Conservation (phyloP, 805 yeast genomes). For the Limtongozyma cylindracea region DNA sequence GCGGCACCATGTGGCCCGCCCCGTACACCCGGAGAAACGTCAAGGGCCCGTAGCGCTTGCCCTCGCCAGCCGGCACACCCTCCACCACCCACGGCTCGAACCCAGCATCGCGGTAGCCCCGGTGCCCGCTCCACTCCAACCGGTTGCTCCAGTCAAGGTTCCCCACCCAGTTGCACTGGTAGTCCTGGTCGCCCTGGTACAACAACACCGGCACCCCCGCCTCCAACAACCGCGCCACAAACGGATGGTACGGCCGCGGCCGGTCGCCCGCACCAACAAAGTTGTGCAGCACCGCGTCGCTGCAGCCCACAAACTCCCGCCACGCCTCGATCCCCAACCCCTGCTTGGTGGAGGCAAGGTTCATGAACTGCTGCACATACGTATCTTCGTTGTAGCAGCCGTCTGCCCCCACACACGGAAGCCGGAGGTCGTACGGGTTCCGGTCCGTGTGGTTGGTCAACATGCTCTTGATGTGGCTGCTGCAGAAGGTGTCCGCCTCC, state of each 20-base stretch:
- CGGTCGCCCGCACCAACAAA: slow-evolving; percentile 1
- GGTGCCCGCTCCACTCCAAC: not conserved
- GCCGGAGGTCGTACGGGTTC: slow-evolving; percentile 41
- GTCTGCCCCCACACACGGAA: slow-evolving; percentile 18
- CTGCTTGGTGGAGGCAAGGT: slow-evolving; percentile 23
- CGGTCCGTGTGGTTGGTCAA: slow-evolving; percentile 21
- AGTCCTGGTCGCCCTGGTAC: slow-evolving; percentile 3
- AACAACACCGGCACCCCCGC: slow-evolving; percentile 2
- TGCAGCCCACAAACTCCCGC: slow-evolving; percentile 1
- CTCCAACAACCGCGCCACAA: slow-evolving; percentile 2
- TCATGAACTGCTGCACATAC: slow-evolving; percentile 24
- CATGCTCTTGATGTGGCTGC: slow-evolving; percentile 4
- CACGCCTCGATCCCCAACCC: slow-evolving; percentile 31
- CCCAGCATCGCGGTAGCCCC: no score
- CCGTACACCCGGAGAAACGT: slow-evolving; percentile 51
- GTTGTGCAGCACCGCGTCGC: not conserved
- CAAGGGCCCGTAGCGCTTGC: slow-evolving; percentile 35
- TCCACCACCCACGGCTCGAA: not conserved
- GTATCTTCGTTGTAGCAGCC: slow-evolving; percentile 27
- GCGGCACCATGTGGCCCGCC: slow-evolving; percentile 89
- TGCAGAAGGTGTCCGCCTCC: slow-evolving; percentile 11
- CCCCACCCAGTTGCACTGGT: slow-evolving; percentile 4
- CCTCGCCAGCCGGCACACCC: slow-evolving; percentile 23
- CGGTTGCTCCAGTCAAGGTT: slow-evolving; percentile 1
- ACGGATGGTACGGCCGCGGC: slow-evolving; percentile 1